Evolutionary conservation across 768 basidiomycete species (phyloP).

Genomic region (Tulasnella sp.): DNA sequence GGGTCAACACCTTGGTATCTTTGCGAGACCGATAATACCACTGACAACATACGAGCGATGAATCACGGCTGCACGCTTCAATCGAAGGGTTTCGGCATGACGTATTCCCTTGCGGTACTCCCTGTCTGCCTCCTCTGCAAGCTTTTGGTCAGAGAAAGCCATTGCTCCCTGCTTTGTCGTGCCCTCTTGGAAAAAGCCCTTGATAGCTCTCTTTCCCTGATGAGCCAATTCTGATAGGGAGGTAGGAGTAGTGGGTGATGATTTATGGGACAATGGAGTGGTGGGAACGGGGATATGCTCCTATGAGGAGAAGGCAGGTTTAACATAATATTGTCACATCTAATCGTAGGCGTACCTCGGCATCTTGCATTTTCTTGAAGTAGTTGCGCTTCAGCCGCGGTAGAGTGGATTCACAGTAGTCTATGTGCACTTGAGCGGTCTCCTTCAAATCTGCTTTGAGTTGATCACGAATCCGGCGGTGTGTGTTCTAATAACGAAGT

Average conservation of each 20-base stretch:
- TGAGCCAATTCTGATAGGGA: constrained; percentile 80
- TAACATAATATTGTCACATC: neutral
- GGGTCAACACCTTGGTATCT: no score
- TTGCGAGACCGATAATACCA: no score
- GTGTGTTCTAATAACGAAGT: constrained; percentile 50
- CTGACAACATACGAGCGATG: constrained; percentile 67
- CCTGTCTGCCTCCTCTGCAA: constrained; percentile 87
- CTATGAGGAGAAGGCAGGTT: no score
- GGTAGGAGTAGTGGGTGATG: constrained; percentile 70
- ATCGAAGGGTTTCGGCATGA: constrained; percentile 76
- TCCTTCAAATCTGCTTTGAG: constrained; percentile 85
- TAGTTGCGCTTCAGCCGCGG: constrained; percentile 73
- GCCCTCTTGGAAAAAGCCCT: constrained; percentile 35
- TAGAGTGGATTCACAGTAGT: constrained; percentile 65
- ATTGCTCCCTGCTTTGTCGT: constrained; percentile 32
- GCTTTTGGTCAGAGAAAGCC: no score
- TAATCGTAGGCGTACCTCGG: constrained; percentile 43
- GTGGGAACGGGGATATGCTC: no score
- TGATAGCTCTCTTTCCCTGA: constrained; percentile 80
- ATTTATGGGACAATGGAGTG: constrained; percentile 42
- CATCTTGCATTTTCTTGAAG: constrained; percentile 72
- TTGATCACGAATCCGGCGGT: constrained; percentile 77
- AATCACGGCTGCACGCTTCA: constrained; percentile 68
- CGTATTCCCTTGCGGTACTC: constrained; percentile 84
- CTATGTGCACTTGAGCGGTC: constrained; percentile 59